Evolutionary conservation across 495 filamentous ascomycete genomes (phyloP).

Genomic region (Podospora pseudocomata): DNA sequence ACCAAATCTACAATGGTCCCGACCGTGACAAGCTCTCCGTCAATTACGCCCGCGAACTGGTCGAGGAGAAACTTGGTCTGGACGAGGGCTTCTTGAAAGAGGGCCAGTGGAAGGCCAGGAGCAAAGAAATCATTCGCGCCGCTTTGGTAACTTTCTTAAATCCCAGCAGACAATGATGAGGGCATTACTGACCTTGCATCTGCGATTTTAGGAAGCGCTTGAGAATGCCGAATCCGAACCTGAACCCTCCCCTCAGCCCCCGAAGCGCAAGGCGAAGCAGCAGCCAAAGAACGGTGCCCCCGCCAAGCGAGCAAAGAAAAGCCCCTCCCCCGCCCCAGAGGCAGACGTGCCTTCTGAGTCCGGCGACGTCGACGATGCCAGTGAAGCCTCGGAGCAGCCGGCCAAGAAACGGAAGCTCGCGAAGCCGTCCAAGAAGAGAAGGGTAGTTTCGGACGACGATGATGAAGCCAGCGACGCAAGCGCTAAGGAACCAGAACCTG

Average conservation of each 20-base stretch:
- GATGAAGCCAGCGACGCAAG: slow-evolving; percentile 31
- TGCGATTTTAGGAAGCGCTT: neutral
- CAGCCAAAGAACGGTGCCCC: slow-evolving; percentile 1
- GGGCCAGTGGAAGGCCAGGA: slow-evolving; percentile 70
- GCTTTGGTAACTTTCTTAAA: slow-evolving; percentile 59
- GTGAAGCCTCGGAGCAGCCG: slow-evolving; percentile 6
- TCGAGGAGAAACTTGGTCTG: slow-evolving; percentile 63
- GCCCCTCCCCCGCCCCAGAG: slow-evolving; percentile 26
- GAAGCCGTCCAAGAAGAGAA: slow-evolving; percentile 34
- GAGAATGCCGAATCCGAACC: slow-evolving; percentile 11
- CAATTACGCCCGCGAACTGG: slow-evolving; percentile 64
- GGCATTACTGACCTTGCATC: neutral
- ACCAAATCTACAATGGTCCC: slow-evolving; percentile 52
- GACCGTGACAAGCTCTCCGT: slow-evolving; percentile 68
- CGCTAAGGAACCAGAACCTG: slow-evolving; percentile 2
- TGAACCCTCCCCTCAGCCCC: neutral
- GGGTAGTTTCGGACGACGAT: slow-evolving; percentile 35
- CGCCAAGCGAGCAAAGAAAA: slow-evolving; percentile 34
- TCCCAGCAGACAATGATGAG: no score
- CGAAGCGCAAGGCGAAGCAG: neutral
- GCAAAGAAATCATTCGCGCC: slow-evolving; percentile 67
- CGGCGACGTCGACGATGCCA: slow-evolving; percentile 11
- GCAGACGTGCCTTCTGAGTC: slow-evolving; percentile 27
- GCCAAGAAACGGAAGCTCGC: slow-evolving; percentile 35
- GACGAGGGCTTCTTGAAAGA: slow-evolving; percentile 67